Evolutionary conservation across 139 green algal species (phyloP).

Genomic region (Chlamydomonas sp.): DNA sequence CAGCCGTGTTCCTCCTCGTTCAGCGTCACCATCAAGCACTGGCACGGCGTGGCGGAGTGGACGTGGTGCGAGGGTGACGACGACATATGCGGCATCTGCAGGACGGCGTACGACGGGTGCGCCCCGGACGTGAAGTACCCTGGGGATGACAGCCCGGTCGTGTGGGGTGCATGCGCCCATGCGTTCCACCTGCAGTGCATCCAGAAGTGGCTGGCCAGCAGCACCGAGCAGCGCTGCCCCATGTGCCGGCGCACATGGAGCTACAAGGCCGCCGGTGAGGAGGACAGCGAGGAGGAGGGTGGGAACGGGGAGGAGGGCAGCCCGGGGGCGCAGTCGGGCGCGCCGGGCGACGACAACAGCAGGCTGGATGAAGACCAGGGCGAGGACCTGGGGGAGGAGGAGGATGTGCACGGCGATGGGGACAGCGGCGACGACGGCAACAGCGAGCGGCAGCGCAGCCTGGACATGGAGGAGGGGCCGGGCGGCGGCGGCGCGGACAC

Average conservation of each 20-base stretch:
- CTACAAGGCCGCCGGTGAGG: slow-evolving; percentile 39
- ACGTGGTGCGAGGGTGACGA: slow-evolving; percentile 62
- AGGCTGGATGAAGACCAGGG: neutral
- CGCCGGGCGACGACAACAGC: neutral
- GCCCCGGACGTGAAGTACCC: slow-evolving; percentile 58
- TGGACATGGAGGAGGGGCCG: neutral
- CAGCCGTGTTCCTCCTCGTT: too few species aligned
- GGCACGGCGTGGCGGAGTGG: slow-evolving; percentile 60
- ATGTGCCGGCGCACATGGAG: slow-evolving; percentile 56
- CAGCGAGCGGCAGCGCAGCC: neutral
- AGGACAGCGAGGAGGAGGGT: neutral
- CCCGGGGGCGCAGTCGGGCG: too few species aligned
- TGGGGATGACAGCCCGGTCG: slow-evolving; percentile 60
- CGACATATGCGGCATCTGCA: slow-evolving; percentile 65
- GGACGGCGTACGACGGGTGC: slow-evolving; percentile 53
- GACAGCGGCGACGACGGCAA: neutral
- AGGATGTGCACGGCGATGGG: neutral
- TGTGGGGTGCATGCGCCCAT: slow-evolving; percentile 58
- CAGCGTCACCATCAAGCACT: slow-evolving; percentile 46
- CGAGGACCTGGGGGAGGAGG: neutral
- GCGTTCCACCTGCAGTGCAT: slow-evolving; percentile 65
- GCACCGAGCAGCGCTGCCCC: slow-evolving; percentile 52
- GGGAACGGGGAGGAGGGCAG: neutral
- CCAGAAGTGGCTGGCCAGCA: slow-evolving; percentile 56
- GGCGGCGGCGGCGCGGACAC: neutral